These are phyloP conservation scores for Aspergillus ruber DNA, from an alignment of 2,329 filamentous ascomycete genomes.

Conservation along the genomic window DNA sequence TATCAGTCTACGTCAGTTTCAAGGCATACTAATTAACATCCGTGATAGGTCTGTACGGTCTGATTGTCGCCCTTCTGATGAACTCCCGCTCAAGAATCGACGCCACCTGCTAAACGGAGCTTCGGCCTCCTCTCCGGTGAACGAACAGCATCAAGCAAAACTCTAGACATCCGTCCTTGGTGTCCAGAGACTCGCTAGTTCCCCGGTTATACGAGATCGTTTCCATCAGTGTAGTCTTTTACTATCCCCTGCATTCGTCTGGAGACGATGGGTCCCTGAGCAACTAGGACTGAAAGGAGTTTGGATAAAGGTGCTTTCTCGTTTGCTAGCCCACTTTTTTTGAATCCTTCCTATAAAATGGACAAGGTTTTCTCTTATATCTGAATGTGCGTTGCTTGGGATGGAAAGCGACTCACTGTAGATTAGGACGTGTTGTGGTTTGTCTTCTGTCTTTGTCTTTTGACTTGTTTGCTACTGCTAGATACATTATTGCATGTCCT, in stretches of 20 bases:
- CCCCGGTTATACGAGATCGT: background rate
- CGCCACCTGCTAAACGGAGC: conserved; percentile 50
- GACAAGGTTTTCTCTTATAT: background rate
- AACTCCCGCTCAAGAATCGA: conserved; percentile 79
- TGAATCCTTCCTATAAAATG: background rate
- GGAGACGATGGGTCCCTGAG: background rate
- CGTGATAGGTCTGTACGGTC: conserved; percentile 81
- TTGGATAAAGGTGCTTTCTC: background rate
- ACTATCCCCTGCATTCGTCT: background rate
- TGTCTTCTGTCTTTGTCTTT: background rate
- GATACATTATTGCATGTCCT: conserved; percentile 12
- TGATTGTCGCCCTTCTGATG: conserved; percentile 98
- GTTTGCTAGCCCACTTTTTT: background rate
- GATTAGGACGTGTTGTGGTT: background rate
- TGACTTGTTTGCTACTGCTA: background rate
- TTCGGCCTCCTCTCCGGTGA: conserved; percentile 8
- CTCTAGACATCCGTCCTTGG: background rate
- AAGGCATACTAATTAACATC: background rate
- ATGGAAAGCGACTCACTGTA: conserved; percentile 6
- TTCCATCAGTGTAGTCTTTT: background rate
- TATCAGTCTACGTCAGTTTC: conserved; percentile 5
- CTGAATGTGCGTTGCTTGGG: conserved; percentile 6
- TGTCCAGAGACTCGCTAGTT: conserved; percentile 3
- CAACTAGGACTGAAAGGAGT: background rate
- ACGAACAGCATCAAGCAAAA: conserved; percentile 9